Base-by-base conservation (phyloP, 768 basidiomycete species). In the Hortiboletus campestris region DNA sequence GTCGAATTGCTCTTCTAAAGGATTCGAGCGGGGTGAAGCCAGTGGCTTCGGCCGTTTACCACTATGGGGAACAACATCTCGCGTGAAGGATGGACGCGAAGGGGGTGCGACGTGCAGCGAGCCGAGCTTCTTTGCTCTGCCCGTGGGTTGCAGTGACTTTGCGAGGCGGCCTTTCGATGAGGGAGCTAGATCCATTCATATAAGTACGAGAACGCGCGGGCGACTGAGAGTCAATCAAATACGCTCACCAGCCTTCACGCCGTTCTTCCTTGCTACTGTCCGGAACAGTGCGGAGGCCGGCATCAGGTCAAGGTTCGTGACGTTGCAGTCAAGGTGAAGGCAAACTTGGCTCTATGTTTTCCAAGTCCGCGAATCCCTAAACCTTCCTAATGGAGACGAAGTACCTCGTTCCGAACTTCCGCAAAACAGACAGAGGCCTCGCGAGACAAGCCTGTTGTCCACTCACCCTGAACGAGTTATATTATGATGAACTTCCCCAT, bases 1-100 rank as follows among this genome's bases (percentile, higher is more conserved):
- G 53, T 77, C 75, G 22, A 79, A 76, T 50, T 78, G 74, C 22
- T 68, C 63, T 17, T 62, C 64, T 6, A 77, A 57, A 14, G 70
- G 69, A 51, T 67, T 72, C 13, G 54, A 44, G n/a, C 34, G 60
- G 31, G 16, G 43, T 8, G 45, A 32, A 31, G 31, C 22, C 14
- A 5, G 40, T 46, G 38, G 43, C 40, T 43, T 59, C 2, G 62
- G 50, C 4, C n/a, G 42, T 49, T 53, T 63, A 5, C 59, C 59
- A 10, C 34, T 44, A 43, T 69, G 69, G 13, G 67, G 67, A 20
- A 38, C 49, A 4, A 22, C 6, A 19, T 67, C 65, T 20, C 65
- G 63, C 19, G 34, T 13, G 11, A 67, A 64, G 3, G 65, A 39
- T 0, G 59, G 52, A 43, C 56, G 67, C 1, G 58, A 36, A n/a